These are phyloP conservation scores for Meira nashicola DNA, from an alignment of 1,284 basidiomycete species.

Conservation along the genomic window DNA sequence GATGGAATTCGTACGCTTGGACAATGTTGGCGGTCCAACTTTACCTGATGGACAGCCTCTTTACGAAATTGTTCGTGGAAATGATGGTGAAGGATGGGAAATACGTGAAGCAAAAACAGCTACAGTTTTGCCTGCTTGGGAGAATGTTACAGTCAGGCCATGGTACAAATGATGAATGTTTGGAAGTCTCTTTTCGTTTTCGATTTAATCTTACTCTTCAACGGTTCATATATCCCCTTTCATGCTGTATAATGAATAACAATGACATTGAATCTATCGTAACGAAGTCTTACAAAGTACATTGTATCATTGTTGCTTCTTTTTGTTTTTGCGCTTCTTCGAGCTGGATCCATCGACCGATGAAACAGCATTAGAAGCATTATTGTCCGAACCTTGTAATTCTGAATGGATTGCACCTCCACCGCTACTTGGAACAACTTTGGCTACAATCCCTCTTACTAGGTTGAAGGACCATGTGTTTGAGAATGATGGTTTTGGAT, in stretches of 20 bases:
- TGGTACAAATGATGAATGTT: constrained; percentile 10
- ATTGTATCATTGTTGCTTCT: constrained; percentile 2
- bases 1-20: constrained; percentile 12
- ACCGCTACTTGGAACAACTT: background rate
- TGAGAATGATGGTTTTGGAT: constrained; percentile 14
- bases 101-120: constrained; percentile 5
- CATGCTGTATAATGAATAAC: background rate
- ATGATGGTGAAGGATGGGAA: constrained; percentile 9
- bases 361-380: background rate
- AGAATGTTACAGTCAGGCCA: constrained; percentile 8
- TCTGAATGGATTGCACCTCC: background rate
- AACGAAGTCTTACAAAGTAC: background rate
- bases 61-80: constrained; percentile 10
- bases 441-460: constrained; percentile 13
- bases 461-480: constrained; percentile 32
- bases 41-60: constrained; percentile 11
- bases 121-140: background rate
- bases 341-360: background rate
- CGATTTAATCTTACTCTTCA: background rate
- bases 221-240: background rate
- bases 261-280: background rate
- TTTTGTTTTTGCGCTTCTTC: constrained; percentile 10
- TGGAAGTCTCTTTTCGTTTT: background rate
- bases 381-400: background rate
- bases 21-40: constrained; percentile 4